Percentiles rank a stretch among this genome's conserved stretches.
Evolutionary conservation across 2,329 filamentous ascomycete genomes (phyloP).

Genomic region (Cladosporium cucumerinum): DNA sequence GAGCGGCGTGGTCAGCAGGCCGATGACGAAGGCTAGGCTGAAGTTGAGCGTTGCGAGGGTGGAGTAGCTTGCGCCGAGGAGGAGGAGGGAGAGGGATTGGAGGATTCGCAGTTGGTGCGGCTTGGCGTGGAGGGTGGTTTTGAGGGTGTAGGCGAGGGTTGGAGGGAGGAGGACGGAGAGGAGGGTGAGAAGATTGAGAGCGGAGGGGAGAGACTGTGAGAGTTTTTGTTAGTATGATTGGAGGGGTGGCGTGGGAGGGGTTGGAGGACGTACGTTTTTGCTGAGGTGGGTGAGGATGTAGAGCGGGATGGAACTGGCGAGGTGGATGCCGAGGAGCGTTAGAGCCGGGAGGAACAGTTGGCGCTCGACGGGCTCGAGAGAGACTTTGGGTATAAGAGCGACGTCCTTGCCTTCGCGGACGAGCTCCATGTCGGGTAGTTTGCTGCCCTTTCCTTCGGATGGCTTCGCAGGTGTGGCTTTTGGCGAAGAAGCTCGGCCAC

Average conservation of each 20-base stretch:
- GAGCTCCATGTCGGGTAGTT: constrained; percentile 35
- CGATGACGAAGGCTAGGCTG: constrained; percentile 80
- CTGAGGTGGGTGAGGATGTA: constrained; percentile 79
- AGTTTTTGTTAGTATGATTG: neutral
- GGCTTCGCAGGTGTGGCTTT: constrained; percentile 34
- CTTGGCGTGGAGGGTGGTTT: constrained; percentile 17
- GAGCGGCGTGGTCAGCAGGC: constrained; percentile 72
- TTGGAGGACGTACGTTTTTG: constrained; percentile 55
- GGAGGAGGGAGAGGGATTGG: constrained; percentile 87
- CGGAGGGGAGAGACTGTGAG: constrained; percentile 29
- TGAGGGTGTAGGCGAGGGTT: constrained; percentile 22
- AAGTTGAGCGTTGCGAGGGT: constrained; percentile 95
- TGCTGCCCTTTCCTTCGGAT: constrained; percentile 26
- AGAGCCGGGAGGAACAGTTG: constrained; percentile 70
- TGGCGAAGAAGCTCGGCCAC: constrained; percentile 50
- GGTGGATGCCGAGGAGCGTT: constrained; percentile 69
- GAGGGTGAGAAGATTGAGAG: constrained; percentile 48
- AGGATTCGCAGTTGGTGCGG: constrained; percentile 71
- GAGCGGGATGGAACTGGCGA: constrained; percentile 74
- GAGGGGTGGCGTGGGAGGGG: neutral
- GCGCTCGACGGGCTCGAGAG: constrained; percentile 52
- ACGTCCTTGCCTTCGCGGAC: constrained; percentile 36
- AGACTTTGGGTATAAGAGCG: constrained; percentile 38
- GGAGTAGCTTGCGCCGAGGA: constrained; percentile 87
- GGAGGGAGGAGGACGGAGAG: constrained; percentile 37